Conservation (phyloP, 441 rosid genomes). For the Geranium incanum region DNA sequence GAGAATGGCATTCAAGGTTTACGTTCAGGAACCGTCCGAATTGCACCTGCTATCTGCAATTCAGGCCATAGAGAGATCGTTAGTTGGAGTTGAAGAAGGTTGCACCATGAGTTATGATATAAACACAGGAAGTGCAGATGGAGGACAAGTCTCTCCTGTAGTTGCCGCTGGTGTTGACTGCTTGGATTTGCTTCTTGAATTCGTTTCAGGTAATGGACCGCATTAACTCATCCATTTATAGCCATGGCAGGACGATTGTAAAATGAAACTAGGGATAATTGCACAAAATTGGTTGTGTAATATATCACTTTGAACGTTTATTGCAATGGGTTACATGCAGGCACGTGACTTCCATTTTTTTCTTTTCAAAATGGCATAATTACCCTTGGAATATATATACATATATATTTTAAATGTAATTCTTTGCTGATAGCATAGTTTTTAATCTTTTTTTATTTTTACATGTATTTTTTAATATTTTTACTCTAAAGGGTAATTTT, state of each 20-base stretch:
- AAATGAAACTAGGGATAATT: not conserved
- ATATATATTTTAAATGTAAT: too few species aligned
- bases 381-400: too few species aligned
- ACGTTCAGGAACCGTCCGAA: slow-evolving; percentile 54
- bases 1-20: slow-evolving; percentile 59
- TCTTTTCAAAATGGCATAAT: too few species aligned
- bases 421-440: too few species aligned
- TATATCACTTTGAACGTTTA: too few species aligned
- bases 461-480: too few species aligned
- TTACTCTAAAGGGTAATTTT: too few species aligned
- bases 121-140: slow-evolving; percentile 48
- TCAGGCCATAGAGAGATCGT: slow-evolving; percentile 69
- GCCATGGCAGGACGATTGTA: slow-evolving; percentile 11
- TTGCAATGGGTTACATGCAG: too few species aligned
- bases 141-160: slow-evolving; percentile 54
- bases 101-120: slow-evolving; percentile 38
- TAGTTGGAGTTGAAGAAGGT: slow-evolving; percentile 60
- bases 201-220: slow-evolving; percentile 55
- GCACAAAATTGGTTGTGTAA: not conserved
- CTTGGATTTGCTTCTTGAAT: slow-evolving; percentile 77
- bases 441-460: too few species aligned
- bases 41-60: slow-evolving; percentile 58
- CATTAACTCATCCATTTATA: slow-evolving; percentile 10
- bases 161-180: slow-evolving; percentile 86
- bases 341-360: too few species aligned